These are phyloP conservation scores for Trichoderma gracile DNA, from an alignment of 2,329 filamentous ascomycete species.

Conservation along the genomic window DNA sequence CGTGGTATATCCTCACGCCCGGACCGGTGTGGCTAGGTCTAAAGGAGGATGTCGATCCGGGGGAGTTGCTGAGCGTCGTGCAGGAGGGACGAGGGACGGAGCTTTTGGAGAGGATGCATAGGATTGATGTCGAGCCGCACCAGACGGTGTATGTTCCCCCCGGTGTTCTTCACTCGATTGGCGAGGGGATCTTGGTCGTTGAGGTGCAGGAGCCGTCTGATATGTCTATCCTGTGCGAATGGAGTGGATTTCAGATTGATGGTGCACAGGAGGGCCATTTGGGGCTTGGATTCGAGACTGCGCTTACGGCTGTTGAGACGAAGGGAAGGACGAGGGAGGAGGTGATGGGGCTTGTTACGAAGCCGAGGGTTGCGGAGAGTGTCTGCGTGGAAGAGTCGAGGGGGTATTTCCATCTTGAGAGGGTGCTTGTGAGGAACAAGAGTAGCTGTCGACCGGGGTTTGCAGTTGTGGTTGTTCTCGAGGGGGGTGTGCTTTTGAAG, in stretches of 20 bases:
- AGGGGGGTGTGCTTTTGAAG: conserved; percentile 8
- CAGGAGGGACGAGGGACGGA: conserved; percentile 23
- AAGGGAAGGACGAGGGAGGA: conserved; percentile 23
- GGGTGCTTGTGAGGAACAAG: conserved; percentile 13
- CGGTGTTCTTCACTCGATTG: conserved; percentile 31
- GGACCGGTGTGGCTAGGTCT: conserved; percentile 29
- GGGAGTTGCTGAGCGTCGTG: conserved; percentile 24
- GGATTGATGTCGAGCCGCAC: conserved; percentile 26
- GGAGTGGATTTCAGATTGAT: conserved; percentile 27
- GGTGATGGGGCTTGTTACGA: conserved; percentile 16
- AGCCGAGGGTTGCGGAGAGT: conserved; percentile 2
- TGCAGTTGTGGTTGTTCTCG: conserved; percentile 27
- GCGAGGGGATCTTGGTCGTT: conserved; percentile 29
- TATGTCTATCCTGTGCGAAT: conserved; percentile 30
- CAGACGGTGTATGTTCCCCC: conserved; percentile 31
- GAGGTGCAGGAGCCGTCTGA: conserved; percentile 30
- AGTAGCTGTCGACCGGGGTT: conserved; percentile 23
- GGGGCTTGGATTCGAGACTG: conserved; percentile 28
- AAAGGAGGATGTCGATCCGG: conserved; percentile 22
- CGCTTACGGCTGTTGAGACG: conserved; percentile 28
- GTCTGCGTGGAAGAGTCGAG: conserved; percentile 23
- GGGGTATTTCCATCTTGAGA: conserved; percentile 28
- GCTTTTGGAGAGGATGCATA: conserved; percentile 28
- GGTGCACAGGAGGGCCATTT: conserved; percentile 28
- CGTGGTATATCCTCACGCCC: conserved; percentile 30